phyloP scores from a whole-genome alignment of 1,284 basidiomycete species.

The Papiliotrema terrestris region DNA sequence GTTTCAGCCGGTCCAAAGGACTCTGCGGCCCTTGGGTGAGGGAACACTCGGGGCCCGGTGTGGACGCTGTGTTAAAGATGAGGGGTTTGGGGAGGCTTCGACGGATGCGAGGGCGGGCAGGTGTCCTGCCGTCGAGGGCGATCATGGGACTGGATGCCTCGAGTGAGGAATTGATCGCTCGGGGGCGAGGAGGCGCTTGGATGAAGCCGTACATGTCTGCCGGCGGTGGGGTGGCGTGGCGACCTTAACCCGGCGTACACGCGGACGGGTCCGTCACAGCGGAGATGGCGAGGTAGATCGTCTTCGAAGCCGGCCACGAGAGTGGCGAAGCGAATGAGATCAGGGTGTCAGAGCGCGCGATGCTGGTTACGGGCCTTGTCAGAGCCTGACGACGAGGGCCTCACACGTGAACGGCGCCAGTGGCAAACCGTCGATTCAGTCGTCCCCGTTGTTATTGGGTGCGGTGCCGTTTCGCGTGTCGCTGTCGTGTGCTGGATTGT shows the following conservation, averaged over 20 bases:
- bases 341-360: too few relatives aligned
- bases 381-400: too few relatives aligned
- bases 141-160: background rate
- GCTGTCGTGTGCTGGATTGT: too few relatives aligned
- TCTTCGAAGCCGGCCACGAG: too few relatives aligned
- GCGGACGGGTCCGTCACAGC: conserved; percentile 1
- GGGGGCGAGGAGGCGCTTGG: background rate
- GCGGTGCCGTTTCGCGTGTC: too few relatives aligned
- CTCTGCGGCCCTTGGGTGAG: background rate
- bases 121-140: background rate
- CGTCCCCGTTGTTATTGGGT: too few relatives aligned
- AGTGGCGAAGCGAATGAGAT: too few relatives aligned
- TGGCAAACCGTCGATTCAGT: too few relatives aligned
- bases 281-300: background rate
- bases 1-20: conserved; percentile 7
- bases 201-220: background rate
- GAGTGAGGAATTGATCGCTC: background rate
- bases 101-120: background rate
- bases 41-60: background rate
- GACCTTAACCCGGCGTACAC: background rate
- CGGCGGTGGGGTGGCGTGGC: background rate
- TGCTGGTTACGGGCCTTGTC: too few relatives aligned
- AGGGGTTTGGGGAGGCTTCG: background rate
- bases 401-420: too few relatives aligned
- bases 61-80: background rate